A percentile compares a stretch with the other conserved stretches of the same genome.
phyloP scores from a whole-genome alignment of 129 eudicot species.

The Erigeron canadensis region DNA sequence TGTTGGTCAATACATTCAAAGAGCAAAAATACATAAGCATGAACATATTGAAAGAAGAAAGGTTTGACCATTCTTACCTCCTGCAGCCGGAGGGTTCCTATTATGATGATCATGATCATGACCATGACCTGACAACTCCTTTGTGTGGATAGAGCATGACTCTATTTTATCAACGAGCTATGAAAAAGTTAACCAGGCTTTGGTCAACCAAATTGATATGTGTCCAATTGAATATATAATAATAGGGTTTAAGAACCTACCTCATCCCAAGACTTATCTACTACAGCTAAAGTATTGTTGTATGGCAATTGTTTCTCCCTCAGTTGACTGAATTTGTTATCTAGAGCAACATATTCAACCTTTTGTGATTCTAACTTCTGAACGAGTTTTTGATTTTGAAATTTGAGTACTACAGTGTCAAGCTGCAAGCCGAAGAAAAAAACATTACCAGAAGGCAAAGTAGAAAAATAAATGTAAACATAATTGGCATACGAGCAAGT shows the following conservation, averaged over 20 bases:
- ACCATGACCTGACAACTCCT: conserved; percentile 27
- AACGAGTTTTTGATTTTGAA: conserved; percentile 79
- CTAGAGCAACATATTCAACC: conserved; percentile 58
- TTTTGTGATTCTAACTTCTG: conserved; percentile 90
- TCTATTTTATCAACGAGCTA: conserved; percentile 76
- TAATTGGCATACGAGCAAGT: conserved; percentile 17
- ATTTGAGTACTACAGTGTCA: conserved; percentile 82
- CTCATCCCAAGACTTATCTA: conserved; percentile 74
- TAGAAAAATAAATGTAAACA: conserved; percentile 6
- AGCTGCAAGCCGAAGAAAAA: conserved; percentile 45
- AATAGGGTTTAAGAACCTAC: conserved; percentile 34
- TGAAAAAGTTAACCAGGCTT: conserved; percentile 2
- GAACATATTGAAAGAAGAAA: conserved; percentile 14
- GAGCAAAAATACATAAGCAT: neutral
- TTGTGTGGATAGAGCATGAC: conserved; percentile 47
- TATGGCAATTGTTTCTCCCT: conserved; percentile 68
- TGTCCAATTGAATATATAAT: conserved; percentile 11
- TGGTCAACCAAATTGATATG: conserved; percentile 8
- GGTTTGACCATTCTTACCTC: conserved; percentile 38
- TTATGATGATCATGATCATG: too few species aligned
- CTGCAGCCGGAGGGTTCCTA: conserved; percentile 30
- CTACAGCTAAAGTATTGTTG: conserved; percentile 45
- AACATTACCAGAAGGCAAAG: conserved; percentile 10
- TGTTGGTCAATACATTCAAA: neutral
- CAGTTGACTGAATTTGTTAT: conserved; percentile 51